Evolutionary conservation across 129 eudicot genomes (phyloP).

Genomic region (Cynara cardunculus): DNA sequence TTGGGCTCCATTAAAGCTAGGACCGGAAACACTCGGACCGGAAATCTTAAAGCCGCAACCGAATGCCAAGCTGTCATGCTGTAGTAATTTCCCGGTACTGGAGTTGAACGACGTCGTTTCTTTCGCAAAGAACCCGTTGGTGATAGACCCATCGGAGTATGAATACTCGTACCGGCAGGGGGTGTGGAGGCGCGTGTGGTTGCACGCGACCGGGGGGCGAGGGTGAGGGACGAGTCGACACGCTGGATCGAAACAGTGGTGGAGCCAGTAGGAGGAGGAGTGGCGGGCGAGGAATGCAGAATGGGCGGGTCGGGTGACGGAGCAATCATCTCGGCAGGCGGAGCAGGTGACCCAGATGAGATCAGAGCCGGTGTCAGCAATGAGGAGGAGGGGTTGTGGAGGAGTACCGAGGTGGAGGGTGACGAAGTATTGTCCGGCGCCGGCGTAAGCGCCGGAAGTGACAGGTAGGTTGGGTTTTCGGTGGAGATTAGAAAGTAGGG

Average conservation of each 20-base stretch:
- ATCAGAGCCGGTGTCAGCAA: slow-evolving; percentile 77
- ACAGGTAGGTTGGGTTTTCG: slow-evolving; percentile 54
- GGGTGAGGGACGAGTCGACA: slow-evolving; percentile 69
- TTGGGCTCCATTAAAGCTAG: slow-evolving; percentile 61
- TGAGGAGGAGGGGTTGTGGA: slow-evolving; percentile 57
- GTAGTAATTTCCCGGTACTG: slow-evolving; percentile 25
- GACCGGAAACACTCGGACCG: slow-evolving; percentile 79
- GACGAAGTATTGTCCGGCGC: slow-evolving; percentile 74
- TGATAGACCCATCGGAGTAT: slow-evolving; percentile 67
- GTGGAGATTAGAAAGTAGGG: slow-evolving; percentile 31
- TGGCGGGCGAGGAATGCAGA: slow-evolving; percentile 60
- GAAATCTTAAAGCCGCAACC: slow-evolving; percentile 62
- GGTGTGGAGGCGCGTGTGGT: slow-evolving; percentile 52
- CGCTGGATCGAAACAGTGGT: slow-evolving; percentile 51
- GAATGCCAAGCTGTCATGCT: slow-evolving; percentile 39
- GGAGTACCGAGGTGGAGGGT: slow-evolving; percentile 68
- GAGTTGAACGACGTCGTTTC: slow-evolving; percentile 67
- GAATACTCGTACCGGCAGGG: slow-evolving; percentile 68
- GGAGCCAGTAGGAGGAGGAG: slow-evolving; percentile 48
- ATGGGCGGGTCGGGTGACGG: slow-evolving; percentile 30
- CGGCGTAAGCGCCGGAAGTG: slow-evolving; percentile 65
- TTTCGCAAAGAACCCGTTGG: slow-evolving; percentile 47
- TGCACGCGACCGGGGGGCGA: slow-evolving; percentile 30
- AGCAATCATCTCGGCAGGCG: slow-evolving; percentile 48
- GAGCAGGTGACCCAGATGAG: slow-evolving; percentile 81